These are phyloP conservation scores for Raffaelea arxii DNA, from an alignment of 2,329 filamentous ascomycete species.

Conservation along the genomic window DNA sequence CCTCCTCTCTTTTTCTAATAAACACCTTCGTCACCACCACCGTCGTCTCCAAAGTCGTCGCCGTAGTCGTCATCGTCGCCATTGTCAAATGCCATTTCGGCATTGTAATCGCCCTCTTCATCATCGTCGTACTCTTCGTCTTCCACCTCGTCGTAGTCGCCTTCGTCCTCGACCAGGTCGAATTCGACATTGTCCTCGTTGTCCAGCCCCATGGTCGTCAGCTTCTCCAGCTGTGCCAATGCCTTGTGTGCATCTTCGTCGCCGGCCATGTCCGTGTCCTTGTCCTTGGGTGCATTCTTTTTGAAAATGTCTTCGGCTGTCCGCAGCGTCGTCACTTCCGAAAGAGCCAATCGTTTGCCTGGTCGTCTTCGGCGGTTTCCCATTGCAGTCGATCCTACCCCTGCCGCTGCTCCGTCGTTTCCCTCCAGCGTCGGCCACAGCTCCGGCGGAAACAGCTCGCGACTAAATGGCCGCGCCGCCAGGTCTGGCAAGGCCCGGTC, in stretches of 20 bases:
- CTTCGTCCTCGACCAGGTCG: constrained; percentile 38
- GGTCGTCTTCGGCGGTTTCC: constrained; percentile 10
- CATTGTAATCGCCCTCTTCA: constrained; percentile 51
- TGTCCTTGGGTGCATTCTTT: constrained; percentile 15
- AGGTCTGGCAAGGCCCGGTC: constrained; percentile 46
- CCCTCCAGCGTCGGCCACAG: constrained; percentile 46
- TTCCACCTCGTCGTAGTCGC: constrained; percentile 36
- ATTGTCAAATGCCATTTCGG: constrained; percentile 51
- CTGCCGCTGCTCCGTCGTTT: constrained; percentile 23
- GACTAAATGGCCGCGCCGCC: constrained; percentile 33
- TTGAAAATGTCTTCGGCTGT: constrained; percentile 42
- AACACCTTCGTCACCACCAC: constrained; percentile 21
- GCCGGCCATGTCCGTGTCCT: too few relatives aligned
- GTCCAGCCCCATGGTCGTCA: constrained; percentile 31
- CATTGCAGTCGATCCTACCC: not conserved
- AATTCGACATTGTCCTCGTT: constrained; percentile 26
- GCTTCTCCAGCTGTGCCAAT: constrained; percentile 33
- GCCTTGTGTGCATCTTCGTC: constrained; percentile 23
- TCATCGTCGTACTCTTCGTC: constrained; percentile 47
- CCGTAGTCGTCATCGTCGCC: constrained; percentile 39
- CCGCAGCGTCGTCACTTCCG: constrained; percentile 35
- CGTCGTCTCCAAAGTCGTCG: constrained; percentile 43
- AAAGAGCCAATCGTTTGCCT: constrained; percentile 32
- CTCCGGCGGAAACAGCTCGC: constrained; percentile 46
- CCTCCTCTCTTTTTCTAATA: constrained; percentile 7